These are phyloP conservation scores for Leccinum rimulosum DNA, from an alignment of 768 basidiomycete genomes.

Conservation along the genomic window DNA sequence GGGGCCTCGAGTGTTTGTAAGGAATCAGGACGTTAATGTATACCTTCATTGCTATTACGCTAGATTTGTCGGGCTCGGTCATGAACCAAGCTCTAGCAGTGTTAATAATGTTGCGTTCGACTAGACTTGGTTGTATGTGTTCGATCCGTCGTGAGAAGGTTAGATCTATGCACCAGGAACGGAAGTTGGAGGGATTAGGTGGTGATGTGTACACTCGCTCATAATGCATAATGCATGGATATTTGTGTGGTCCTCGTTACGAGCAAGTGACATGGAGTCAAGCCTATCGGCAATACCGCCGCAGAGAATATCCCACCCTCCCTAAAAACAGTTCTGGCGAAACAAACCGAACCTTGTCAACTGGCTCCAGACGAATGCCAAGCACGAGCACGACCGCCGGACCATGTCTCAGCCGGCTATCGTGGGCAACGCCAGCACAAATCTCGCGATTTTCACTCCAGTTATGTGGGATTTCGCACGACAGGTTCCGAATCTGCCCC, in stretches of 20 bases:
- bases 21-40: background rate
- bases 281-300: too few species aligned
- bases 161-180: too few species aligned
- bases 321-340: background rate
- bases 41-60: background rate
- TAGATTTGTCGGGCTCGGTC: slow-evolving; percentile 11
- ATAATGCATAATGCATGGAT: too few species aligned
- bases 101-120: too few species aligned
- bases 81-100: background rate
- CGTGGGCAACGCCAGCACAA: background rate
- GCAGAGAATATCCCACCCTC: too few species aligned
- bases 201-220: too few species aligned
- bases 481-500: background rate
- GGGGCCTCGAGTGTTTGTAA: background rate
- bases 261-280: too few species aligned
- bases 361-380: background rate
- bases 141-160: too few species aligned
- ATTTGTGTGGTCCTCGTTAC: too few species aligned
- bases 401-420: background rate
- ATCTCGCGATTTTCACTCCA: too few species aligned
- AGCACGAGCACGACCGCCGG: background rate
- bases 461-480: background rate
- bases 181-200: too few species aligned
- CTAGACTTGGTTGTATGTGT: too few species aligned
- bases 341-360: background rate